Percentiles rank a stretch among this genome's conserved stretches.
Evolutionary conservation across 306 rosid genomes (phyloP).

Genomic region (Vicia faba): DNA sequence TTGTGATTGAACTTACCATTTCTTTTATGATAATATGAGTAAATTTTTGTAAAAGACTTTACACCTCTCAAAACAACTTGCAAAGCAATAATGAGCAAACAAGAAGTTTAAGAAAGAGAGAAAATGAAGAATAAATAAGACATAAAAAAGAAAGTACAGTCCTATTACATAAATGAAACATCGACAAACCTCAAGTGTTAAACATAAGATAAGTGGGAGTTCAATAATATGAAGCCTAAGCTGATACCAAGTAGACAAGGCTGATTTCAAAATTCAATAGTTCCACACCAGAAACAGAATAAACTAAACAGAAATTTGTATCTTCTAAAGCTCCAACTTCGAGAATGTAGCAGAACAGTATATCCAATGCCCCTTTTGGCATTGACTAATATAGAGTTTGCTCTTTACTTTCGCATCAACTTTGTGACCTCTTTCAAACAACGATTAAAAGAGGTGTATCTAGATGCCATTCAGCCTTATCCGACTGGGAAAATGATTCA

Average conservation of each 20-base stretch:
- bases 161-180: constrained; percentile 6
- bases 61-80: constrained; percentile 10
- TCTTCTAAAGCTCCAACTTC: constrained; percentile 5
- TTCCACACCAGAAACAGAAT: neutral
- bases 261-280: constrained; percentile 22
- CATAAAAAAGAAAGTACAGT: neutral
- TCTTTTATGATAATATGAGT: neutral
- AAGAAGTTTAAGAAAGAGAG: neutral
- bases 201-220: constrained; percentile 12
- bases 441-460: constrained; percentile 87
- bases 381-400: constrained; percentile 56
- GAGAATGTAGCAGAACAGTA: constrained; percentile 61
- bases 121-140: constrained; percentile 1
- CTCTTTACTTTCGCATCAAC: constrained; percentile 72
- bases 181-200: constrained; percentile 2
- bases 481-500: constrained; percentile 24
- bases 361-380: constrained; percentile 51
- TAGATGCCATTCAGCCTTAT: constrained; percentile 55
- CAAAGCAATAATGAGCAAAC: neutral
- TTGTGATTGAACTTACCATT: neutral
- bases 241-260: constrained; percentile 2
- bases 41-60: neutral
- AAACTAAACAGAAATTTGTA: constrained; percentile 17
- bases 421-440: constrained; percentile 75
- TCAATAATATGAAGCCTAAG: constrained; percentile 18